Conservation (phyloP, 179 eudicot genomes). For the Beta corolliflora region DNA sequence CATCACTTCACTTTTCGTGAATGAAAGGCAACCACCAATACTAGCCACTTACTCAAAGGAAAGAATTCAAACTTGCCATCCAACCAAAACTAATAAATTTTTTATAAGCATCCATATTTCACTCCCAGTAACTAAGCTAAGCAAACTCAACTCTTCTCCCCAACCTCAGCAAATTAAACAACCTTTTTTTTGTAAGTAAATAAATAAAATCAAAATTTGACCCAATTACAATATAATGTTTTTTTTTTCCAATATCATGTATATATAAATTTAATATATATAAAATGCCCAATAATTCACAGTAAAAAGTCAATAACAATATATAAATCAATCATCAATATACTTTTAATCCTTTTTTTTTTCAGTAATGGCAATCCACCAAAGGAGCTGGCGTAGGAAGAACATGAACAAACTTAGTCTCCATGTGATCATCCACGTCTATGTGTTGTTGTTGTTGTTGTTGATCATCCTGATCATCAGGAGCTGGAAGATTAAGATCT, state of each 20-base stretch:
- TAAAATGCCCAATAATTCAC: slow-evolving; percentile 22
- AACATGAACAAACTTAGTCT: slow-evolving; percentile 38
- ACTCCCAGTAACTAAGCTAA: slow-evolving; percentile 23
- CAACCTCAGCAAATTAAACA: too few species aligned
- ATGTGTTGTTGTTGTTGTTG: too few species aligned
- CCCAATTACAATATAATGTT: slow-evolving; percentile 2
- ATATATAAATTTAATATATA: slow-evolving; percentile 13
- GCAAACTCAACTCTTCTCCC: not conserved
- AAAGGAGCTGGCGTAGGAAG: slow-evolving; percentile 38
- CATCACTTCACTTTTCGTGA: slow-evolving; percentile 44
- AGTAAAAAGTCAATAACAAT: slow-evolving; percentile 19
- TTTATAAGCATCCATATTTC: not conserved
- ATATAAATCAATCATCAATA: slow-evolving; percentile 6
- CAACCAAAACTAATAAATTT: not conserved
- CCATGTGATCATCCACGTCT: slow-evolving; percentile 17
- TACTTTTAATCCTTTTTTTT: not conserved
- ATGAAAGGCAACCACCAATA: slow-evolving; percentile 43
- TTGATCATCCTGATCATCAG: slow-evolving; percentile 29
- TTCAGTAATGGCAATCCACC: slow-evolving; percentile 45
- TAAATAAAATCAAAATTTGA: not conserved
- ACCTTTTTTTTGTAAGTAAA: not conserved
- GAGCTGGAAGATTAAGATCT: slow-evolving; percentile 54
- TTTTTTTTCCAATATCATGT: not conserved
- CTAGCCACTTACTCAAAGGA: slow-evolving; percentile 47
- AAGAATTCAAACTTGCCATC: slow-evolving; percentile 32